A percentile compares a stretch with the other conserved stretches of the same genome.
phyloP scores from a whole-genome alignment of 192 early-diverging fungal species.

The Coemansia asiatica region DNA sequence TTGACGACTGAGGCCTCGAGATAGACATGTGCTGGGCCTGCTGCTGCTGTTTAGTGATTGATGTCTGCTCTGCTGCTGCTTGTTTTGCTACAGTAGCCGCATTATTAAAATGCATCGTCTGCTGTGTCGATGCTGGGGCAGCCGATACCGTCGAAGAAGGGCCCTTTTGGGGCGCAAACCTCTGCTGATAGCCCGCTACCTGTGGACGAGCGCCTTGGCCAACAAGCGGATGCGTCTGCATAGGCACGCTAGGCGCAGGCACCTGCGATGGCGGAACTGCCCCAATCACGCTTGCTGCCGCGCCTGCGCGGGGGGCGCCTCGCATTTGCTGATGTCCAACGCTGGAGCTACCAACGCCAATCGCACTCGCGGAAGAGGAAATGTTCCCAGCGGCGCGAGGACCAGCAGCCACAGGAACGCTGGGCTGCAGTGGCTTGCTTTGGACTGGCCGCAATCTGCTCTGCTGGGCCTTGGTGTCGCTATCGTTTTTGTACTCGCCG shows the following conservation, averaged over 20 bases:
- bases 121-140: conserved; percentile 29
- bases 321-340: conserved; percentile 23
- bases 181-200: conserved; percentile 50
- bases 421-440: conserved; percentile 17
- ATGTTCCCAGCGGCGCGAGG: conserved; percentile 19
- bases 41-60: neutral
- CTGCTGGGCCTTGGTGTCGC: conserved; percentile 17
- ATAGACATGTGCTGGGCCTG: neutral
- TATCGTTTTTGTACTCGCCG: conserved; percentile 24
- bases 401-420: conserved; percentile 8
- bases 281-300: conserved; percentile 44
- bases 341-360: conserved; percentile 49
- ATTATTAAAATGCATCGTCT: conserved; percentile 20
- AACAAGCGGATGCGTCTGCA: conserved; percentile 26
- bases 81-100: conserved; percentile 2
- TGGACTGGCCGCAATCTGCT: conserved; percentile 22
- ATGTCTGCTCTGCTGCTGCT: conserved; percentile 18
- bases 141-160: conserved; percentile 50
- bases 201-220: conserved; percentile 39
- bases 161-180: conserved; percentile 35
- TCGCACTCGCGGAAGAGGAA: conserved; percentile 49
- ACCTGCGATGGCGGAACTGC: conserved; percentile 20
- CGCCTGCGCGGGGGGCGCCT: conserved; percentile 32
- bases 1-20: conserved; percentile 23
- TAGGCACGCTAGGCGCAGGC: conserved; percentile 10